phyloP scores from a whole-genome alignment of 75 land plant genomes.

The Ceratopteris richardii region DNA sequence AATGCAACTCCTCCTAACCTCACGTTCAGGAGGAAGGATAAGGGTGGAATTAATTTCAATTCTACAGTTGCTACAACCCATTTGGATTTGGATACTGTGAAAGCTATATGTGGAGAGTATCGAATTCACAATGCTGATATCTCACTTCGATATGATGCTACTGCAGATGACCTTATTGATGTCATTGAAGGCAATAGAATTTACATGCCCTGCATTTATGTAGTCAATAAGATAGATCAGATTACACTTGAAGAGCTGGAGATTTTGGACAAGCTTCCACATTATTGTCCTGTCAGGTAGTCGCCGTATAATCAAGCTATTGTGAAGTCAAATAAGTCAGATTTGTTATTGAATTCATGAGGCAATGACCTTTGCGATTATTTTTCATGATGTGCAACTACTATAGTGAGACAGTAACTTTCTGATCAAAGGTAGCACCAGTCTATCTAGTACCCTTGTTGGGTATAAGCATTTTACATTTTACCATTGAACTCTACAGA shows the following conservation, averaged over 20 bases:
- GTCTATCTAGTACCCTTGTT: no score
- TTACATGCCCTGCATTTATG: conserved; percentile 97
- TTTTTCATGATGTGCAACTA: no score
- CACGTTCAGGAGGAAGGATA: conserved; percentile 91
- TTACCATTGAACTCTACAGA: no score
- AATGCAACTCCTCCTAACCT: conserved; percentile 94
- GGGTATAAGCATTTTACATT: no score
- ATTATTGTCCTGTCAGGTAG: conserved; percentile 98
- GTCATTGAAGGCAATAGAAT: conserved; percentile 97
- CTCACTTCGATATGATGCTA: conserved; percentile 90
- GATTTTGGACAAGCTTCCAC: conserved; percentile 94
- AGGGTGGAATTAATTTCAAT: conserved; percentile 96
- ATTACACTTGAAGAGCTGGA: conserved; percentile 95
- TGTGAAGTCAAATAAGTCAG: no score
- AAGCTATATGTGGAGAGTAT: conserved; percentile 98
- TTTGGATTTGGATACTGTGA: conserved; percentile 95
- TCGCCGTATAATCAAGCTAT: no score
- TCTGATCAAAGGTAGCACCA: no score
- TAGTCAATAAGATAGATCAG: conserved; percentile 95
- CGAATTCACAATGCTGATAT: conserved; percentile 98
- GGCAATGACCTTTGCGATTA: no score
- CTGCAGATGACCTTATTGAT: conserved; percentile 98
- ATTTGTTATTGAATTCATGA: no score
- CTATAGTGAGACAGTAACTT: no score
- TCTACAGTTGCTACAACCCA: conserved; percentile 81